Evolutionary conservation across 1,284 basidiomycete species (phyloP), one percentile per base, ranked within the genome.

Genomic region (Pulchroboletus neoregius): DNA sequence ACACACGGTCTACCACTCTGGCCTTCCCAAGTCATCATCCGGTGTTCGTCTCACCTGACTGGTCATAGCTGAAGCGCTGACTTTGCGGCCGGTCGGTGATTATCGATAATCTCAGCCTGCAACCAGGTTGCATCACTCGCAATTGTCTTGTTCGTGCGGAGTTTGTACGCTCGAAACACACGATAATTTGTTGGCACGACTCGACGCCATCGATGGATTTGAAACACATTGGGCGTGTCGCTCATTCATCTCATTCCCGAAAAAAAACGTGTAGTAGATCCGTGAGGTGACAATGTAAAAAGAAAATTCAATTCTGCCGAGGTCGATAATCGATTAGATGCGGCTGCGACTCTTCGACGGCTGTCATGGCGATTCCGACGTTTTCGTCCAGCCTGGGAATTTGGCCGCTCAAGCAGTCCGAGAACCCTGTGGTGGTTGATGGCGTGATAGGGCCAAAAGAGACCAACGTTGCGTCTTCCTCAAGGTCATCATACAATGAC

Each of bases 261-360:
- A 18, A 35, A 27, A 20, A 43, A 23, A 41, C 7, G 22, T 26
- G n/a, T 15, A 32, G 23, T 24, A 11, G 13, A 26, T 33, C 40
- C 40, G 22, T 16, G 30, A 15, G 31, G 31, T 27, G 23, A 42
- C 16, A 42, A 24, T 32, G 40, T 34, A 23, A 42, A 33, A 33
- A 26, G 15, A 16, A 32, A 33, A 18, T 18, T 9, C 1, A 22
- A 16, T 34, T 42, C 13, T 42, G 23, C 40, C 23, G 32, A 27
- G 24, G 32, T 18, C 24, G 32, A 42, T 34, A 34, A 42, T 42
- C 40, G 31, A 42, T 42, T 9, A 33, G 40, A 24, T 42, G 20
- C 13, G 12, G 20, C 16, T 15, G 34, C 34, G 13, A n/a, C 34
- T 35, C n/a, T 41, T 39, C 16, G 18, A 22, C 18, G 23, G 11